Conservation (phyloP, 2,329 filamentous ascomycete species). For the Calonectria pseudoturangicola region DNA sequence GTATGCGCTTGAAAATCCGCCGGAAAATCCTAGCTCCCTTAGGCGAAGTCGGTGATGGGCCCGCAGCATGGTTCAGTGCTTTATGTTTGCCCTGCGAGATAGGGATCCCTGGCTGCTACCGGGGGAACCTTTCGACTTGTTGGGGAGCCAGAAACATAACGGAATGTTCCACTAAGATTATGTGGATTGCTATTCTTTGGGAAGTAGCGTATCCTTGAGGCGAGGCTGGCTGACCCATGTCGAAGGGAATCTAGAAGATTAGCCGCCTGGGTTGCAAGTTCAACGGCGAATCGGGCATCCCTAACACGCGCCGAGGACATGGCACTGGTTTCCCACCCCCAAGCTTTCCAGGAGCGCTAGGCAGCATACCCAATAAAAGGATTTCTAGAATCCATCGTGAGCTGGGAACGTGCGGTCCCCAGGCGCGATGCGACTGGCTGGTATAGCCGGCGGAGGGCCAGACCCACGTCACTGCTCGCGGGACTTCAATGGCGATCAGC, state of each 20-base stretch:
- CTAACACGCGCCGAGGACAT: conserved; percentile 22
- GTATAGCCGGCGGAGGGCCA: conserved; percentile 41
- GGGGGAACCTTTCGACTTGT: conserved; percentile 36
- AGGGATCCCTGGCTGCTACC: conserved; percentile 41
- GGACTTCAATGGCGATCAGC: conserved; percentile 27
- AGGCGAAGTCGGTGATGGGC: conserved; percentile 51
- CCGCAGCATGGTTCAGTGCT: conserved; percentile 48
- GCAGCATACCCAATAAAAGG: conserved; percentile 42
- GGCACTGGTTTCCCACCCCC: conserved; percentile 13
- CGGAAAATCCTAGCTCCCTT: conserved; percentile 38
- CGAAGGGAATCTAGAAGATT: background rate
- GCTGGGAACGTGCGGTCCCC: conserved; percentile 41
- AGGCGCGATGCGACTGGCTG: conserved; percentile 41
- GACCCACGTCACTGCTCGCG: conserved; percentile 33
- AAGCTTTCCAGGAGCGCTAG: conserved; percentile 28
- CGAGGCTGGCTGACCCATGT: conserved; percentile 6
- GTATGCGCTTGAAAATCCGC: conserved; percentile 29
- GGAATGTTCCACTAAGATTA: conserved; percentile 40
- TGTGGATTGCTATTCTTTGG: background rate
- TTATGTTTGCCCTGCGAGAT: conserved; percentile 27
- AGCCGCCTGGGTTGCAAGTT: background rate
- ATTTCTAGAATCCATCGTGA: conserved; percentile 44
- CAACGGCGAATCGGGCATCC: conserved; percentile 4
- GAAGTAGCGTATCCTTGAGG: background rate
- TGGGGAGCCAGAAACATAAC: conserved; percentile 32